Percentiles rank a stretch among this genome's conserved stretches.
phyloP scores from a whole-genome alignment of 2,329 filamentous ascomycete species.

The Beauveria sp. region DNA sequence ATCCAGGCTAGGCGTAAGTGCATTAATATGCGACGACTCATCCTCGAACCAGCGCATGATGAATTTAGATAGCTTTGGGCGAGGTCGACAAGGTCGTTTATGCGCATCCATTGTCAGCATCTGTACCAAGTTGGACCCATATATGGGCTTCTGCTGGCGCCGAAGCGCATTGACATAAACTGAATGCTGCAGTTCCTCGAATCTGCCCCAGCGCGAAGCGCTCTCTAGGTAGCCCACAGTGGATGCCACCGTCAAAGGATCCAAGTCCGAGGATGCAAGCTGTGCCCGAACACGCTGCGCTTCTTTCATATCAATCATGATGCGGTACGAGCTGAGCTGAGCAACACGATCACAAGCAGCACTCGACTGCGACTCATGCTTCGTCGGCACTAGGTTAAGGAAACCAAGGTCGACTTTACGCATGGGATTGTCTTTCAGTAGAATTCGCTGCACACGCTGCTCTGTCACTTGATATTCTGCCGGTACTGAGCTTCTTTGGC shows the following conservation, averaged over 20 bases:
- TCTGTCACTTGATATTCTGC: constrained; percentile 70
- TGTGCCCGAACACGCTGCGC: constrained; percentile 58
- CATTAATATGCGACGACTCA: constrained; percentile 54
- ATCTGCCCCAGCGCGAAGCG: constrained; percentile 57
- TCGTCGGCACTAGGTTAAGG: constrained; percentile 69
- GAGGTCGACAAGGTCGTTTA: constrained; percentile 50
- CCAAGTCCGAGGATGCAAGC: constrained; percentile 45
- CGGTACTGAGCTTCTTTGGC: constrained; percentile 73
- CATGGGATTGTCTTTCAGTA: constrained; percentile 57
- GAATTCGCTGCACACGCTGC: constrained; percentile 55
- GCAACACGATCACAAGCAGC: constrained; percentile 47
- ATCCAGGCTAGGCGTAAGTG: constrained; percentile 66
- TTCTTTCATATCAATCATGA: constrained; percentile 64
- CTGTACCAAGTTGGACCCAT: constrained; percentile 72
- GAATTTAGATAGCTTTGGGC: constrained; percentile 52
- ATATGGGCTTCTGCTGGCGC: constrained; percentile 72
- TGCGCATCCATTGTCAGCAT: constrained; percentile 59
- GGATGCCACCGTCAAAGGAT: constrained; percentile 61
- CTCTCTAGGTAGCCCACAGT: constrained; percentile 69
- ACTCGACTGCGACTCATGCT: constrained; percentile 57
- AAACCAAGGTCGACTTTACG: constrained; percentile 64
- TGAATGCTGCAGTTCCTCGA: constrained; percentile 73
- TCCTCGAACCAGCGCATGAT: constrained; percentile 70
- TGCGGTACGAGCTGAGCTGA: constrained; percentile 61
- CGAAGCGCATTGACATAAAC: constrained; percentile 76